Evolutionary conservation across 148 eudicot genomes (phyloP), one percentile per base, ranked within the genome.

Genomic region (Rheum nobile): DNA sequence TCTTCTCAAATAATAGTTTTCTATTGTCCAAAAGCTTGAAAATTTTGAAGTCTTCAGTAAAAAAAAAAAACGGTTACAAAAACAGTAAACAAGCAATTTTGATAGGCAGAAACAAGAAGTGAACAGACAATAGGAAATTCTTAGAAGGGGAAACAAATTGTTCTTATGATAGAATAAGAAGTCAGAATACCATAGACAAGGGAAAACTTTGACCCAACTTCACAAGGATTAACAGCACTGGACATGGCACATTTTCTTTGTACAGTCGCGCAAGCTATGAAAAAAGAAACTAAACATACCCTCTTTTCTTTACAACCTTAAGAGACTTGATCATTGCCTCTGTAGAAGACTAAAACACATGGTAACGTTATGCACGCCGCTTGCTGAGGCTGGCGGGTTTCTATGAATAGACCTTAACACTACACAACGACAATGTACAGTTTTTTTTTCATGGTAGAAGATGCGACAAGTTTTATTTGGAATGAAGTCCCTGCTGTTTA

Each of bases 401-500:
- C 67, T 59, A 59, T 59, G 67, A 28, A 59, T 59, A 9, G 29
- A 59, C 67, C 34, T 24, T 59, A 59, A 59, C 28, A 59, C 67
- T 59, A 59, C 67, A 59, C 67, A 26, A 59, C 34, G 32, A 28
- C 67, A 26, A 59, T 59, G 4, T 59, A 59, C 67, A 59, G 34
- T 28, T 59, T 17, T 10, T 59, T 59, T 59, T 3, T 41, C 67
- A 54, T 54, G 19, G 29, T 54, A 54, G 61, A 54, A n/a, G 2
- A 54, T 24, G 61, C 26, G 24, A 24, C 61, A 8, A 54, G 29
- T 22, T 2, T 54, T 54, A 54, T 54, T 21, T 22, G 34, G 67
- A 59, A 59, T 59, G 14, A 26, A 59, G 67, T 59, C 67, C 67
- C 6, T 59, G 67, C 17, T 26, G 67, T 59, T 59, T 59, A 59